Evolutionary conservation across 768 basidiomycete species (phyloP), one percentile per base, ranked within the genome.

Genomic region (Leccinellum rugosiceps): DNA sequence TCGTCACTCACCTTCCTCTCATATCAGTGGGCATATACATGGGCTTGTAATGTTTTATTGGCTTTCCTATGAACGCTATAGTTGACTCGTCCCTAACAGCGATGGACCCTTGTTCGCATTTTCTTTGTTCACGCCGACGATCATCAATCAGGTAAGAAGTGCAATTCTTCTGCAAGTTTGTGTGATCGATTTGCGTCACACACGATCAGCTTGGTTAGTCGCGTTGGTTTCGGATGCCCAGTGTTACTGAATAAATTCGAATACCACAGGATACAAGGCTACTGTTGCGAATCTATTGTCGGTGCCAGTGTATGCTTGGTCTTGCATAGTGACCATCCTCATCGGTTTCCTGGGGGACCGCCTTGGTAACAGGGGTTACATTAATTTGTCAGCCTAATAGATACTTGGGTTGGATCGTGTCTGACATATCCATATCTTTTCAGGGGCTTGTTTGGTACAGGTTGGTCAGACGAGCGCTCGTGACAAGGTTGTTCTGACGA

Each of bases 301-400:
- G 0, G 88, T 91, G 4, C 89, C 90, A 2, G 86, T 90, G 28
- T 91, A 91, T 65, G 81, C 78, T 6, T 88, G 86, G 81, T 83
- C 85, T 19, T 87, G 87, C 62, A 68, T 88, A 35, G 74, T 88
- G 64, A 91, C 90, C 5, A 78, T 81, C 58, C 56, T 75, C 31
- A 73, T 88, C 47, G 88, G 88, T 17, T 76, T 85, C 57, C 62
- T 83, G 23, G 86, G 86, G 23, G 88, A 90, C 64, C 78, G 80
- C 7, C 70, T 79, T 25, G 82, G 81, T n/a, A 75, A 74, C 45
- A 77, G 86, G 21, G 83, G 75, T 43, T 74, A 80, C 59, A 81
- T 87, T 53, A 88, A 87, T 61, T 67, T 88, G 86, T 86, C 62
- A 61, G 82, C 46, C 19, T 14, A 11, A 19, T 21, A 31, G 2